Conservation (phyloP, 176 grass and related monocot species). For the Avena sativa region DNA sequence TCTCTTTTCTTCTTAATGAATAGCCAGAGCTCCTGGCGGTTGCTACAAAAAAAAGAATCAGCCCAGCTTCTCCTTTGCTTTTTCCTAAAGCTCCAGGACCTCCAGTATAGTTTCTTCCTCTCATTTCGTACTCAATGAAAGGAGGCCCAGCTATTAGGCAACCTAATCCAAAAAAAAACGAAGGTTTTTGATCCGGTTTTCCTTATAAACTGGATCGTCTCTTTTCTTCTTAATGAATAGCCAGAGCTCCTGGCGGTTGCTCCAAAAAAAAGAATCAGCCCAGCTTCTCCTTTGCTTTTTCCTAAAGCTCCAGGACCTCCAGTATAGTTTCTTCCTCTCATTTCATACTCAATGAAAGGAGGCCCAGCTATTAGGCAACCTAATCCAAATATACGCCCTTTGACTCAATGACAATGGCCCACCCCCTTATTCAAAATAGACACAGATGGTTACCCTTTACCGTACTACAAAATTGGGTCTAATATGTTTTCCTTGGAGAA, state of each 20-base stretch:
- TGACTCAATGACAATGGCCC: neutral
- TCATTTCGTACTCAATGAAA: neutral
- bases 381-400: neutral
- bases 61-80: no score
- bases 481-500: neutral
- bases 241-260: no score
- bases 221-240: no score
- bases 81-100: no score
- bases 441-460: neutral
- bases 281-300: no score
- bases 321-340: neutral
- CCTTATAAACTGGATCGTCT: no score
- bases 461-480: neutral
- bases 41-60: no score
- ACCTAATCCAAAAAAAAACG: neutral
- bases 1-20: no score
- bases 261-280: no score
- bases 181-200: no score
- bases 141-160: neutral
- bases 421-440: neutral
- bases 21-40: no score
- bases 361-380: neutral
- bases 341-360: neutral
- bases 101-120: neutral
- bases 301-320: no score